Evolutionary conservation across 2,329 filamentous ascomycete species (phyloP).

Genomic region (Xylaria hypoxylon): DNA sequence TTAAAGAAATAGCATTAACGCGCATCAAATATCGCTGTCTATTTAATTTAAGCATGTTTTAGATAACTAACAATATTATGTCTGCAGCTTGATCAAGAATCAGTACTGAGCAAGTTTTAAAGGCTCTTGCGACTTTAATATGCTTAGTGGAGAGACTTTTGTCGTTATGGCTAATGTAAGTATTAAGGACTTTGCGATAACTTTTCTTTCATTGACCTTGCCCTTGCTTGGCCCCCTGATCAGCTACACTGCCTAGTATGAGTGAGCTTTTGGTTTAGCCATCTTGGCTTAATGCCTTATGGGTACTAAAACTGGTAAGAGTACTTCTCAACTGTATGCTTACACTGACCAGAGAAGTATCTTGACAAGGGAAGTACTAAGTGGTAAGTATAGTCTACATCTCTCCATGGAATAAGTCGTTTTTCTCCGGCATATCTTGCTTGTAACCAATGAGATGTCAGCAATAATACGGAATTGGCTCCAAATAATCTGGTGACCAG

Average conservation of each 20-base stretch:
- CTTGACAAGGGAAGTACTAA: slow-evolving; percentile 9
- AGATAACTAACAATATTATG: background rate
- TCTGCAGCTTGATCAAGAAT: background rate
- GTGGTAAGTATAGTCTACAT: slow-evolving; percentile 21
- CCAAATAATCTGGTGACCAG: background rate
- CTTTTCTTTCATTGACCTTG: slow-evolving; percentile 1
- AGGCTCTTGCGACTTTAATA: background rate
- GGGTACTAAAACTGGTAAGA: slow-evolving; percentile 19
- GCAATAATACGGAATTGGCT: background rate
- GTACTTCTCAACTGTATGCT: background rate
- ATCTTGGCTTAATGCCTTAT: slow-evolving; percentile 16
- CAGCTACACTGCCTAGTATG: slow-evolving; percentile 6
- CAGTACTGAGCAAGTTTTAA: background rate
- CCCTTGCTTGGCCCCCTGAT: slow-evolving; percentile 13
- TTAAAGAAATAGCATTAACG: background rate
- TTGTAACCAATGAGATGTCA: slow-evolving; percentile 11
- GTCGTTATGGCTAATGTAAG: background rate
- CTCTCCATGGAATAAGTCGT: background rate
- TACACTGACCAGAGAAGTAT: slow-evolving; percentile 12
- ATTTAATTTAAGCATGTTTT: background rate
- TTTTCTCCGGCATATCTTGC: background rate
- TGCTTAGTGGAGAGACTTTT: background rate
- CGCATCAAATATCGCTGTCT: background rate
- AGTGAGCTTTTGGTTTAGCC: slow-evolving; percentile 9
- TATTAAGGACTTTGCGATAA: slow-evolving; percentile 13